phyloP scores from a whole-genome alignment of 768 basidiomycete species.

The Gymnopilus dilepis region DNA sequence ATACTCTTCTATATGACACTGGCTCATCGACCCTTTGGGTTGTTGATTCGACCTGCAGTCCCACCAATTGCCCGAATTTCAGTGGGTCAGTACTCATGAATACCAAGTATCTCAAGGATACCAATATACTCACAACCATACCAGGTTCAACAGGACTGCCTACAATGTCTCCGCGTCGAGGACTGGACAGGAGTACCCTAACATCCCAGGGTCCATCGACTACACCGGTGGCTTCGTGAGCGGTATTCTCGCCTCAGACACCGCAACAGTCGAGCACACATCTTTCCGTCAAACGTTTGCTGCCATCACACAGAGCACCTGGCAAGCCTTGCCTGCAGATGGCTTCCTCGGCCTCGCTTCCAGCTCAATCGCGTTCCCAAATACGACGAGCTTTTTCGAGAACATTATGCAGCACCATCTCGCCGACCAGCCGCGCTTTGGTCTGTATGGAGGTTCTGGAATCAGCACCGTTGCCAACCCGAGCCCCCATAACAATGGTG shows the following conservation, averaged over 20 bases:
- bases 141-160: not conserved
- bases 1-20: not conserved
- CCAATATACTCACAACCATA: too few relatives aligned
- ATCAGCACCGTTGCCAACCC: slow-evolving; percentile 2
- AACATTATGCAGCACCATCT: slow-evolving; percentile 4
- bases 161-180: not conserved
- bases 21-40: slow-evolving; percentile 6
- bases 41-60: not conserved
- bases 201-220: not conserved
- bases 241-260: slow-evolving; percentile 1
- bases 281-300: not conserved
- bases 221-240: slow-evolving; percentile 4
- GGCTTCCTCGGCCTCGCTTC: slow-evolving; percentile 3
- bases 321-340: not conserved
- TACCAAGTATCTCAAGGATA: too few relatives aligned
- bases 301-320: slow-evolving; percentile 6
- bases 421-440: slow-evolving; percentile 1
- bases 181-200: not conserved
- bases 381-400: slow-evolving; percentile 6
- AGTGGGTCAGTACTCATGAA: not conserved
- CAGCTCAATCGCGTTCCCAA: slow-evolving; percentile 9
- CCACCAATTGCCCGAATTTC: not conserved
- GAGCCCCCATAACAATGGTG: slow-evolving; percentile 2
- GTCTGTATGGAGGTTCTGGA: not conserved
- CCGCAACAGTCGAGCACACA: not conserved